Evolutionary conservation across 768 basidiomycete genomes (phyloP).

Genomic region (Leccinum incarnatum): DNA sequence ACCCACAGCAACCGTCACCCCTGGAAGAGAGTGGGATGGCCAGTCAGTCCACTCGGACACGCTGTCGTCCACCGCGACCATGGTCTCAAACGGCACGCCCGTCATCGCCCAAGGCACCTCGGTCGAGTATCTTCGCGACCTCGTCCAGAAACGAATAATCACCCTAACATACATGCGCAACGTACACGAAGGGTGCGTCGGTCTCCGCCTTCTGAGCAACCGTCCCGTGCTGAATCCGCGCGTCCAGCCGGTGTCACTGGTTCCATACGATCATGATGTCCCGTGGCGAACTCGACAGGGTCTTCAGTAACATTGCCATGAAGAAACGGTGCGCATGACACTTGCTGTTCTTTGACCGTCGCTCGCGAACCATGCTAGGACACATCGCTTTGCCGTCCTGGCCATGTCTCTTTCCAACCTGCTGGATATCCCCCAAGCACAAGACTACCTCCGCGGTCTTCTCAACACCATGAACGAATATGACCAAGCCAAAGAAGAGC

Average conservation of each 20-base stretch:
- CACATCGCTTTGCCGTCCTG: constrained; percentile 78
- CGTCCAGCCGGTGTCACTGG: constrained; percentile 73
- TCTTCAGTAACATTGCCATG: constrained; percentile 73
- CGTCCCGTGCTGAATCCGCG: constrained; percentile 1
- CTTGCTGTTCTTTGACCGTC: constrained; percentile 5
- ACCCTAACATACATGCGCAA: constrained; percentile 83
- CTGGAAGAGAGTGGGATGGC: constrained; percentile 66
- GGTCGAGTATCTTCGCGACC: constrained; percentile 73
- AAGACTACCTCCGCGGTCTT: constrained; percentile 76
- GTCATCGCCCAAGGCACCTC: constrained; percentile 58
- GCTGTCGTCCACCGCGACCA: constrained; percentile 36
- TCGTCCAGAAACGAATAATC: constrained; percentile 80
- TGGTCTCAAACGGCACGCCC: constrained; percentile 36
- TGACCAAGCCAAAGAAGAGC: constrained; percentile 61
- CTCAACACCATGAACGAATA: constrained; percentile 72
- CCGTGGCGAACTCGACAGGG: constrained; percentile 66
- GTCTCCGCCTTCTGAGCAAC: neutral
- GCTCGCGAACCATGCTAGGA: constrained; percentile 42
- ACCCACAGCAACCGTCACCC: constrained; percentile 37
- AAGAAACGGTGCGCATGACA: constrained; percentile 60
- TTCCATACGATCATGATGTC: constrained; percentile 85
- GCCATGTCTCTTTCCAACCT: constrained; percentile 83
- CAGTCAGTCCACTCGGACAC: constrained; percentile 60
- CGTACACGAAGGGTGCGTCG: constrained; percentile 79
- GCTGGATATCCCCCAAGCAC: constrained; percentile 76